Evolutionary conservation across 1,284 basidiomycete species (phyloP).

Genomic region (Singerocomus inundabilis): DNA sequence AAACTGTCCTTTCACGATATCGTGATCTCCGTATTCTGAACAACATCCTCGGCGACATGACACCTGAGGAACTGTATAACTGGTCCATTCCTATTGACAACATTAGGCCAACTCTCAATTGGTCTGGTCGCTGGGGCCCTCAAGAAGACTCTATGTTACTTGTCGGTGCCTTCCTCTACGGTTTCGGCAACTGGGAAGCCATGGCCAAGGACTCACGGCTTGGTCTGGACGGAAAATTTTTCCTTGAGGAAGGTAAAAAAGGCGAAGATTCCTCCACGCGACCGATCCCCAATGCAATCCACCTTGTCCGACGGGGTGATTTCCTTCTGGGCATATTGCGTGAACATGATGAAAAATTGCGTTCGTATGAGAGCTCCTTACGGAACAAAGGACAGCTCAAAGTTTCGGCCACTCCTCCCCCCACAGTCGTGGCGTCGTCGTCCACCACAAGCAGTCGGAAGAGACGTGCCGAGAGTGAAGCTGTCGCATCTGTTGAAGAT

Average conservation of each 20-base stretch:
- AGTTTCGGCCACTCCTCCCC: constrained; percentile 68
- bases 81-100: constrained; percentile 92
- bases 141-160: constrained; percentile 93
- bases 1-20: constrained; percentile 90
- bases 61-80: constrained; percentile 63
- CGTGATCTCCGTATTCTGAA: constrained; percentile 90
- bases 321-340: constrained; percentile 88
- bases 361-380: constrained; percentile 75
- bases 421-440: constrained; percentile 61
- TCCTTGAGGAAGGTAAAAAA: constrained; percentile 96
- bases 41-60: constrained; percentile 70
- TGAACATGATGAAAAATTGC: constrained; percentile 91
- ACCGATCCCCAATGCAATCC: constrained; percentile 93
- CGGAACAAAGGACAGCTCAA: constrained; percentile 64
- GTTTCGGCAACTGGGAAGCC: constrained; percentile 96
- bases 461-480: constrained; percentile 78
- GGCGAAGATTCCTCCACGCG: constrained; percentile 75
- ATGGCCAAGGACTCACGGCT: constrained; percentile 90
- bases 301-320: constrained; percentile 95
- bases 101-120: constrained; percentile 91
- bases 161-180: constrained; percentile 90
- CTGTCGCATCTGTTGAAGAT: constrained; percentile 76
- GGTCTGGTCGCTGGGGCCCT: constrained; percentile 94
- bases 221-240: constrained; percentile 89
- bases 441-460: constrained; percentile 61